Evolutionary conservation across 2,329 filamentous ascomycete species (phyloP), one percentile per base, ranked within the genome.

Genomic region (Colletotrichum godetiae): DNA sequence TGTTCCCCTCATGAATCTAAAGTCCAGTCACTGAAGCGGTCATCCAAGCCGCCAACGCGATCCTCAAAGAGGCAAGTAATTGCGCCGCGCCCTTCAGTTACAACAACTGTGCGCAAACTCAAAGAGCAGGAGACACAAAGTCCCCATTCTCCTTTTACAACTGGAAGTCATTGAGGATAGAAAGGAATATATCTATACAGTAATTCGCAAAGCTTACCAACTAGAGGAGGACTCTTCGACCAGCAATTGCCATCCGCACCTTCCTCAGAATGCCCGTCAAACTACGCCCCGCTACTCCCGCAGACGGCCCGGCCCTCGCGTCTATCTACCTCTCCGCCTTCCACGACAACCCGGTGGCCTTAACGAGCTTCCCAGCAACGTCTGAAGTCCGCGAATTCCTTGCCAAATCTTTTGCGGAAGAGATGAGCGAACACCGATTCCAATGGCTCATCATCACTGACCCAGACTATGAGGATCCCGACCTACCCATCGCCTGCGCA

Each of bases 291-390:
- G 87, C 84, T 56, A 82, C 78, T 1, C 75, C 78, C 15, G 78
- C 77, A 13, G 88, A 90, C 78, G 79, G 84, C 2, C 76, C 82
- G 12, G 78, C 73, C 22, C 78, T 89, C 31, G 82, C 79, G 59
- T 79, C 82, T 12, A 81, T 87, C 74, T 88, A 88, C 78, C 79
- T 86, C 73, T 80, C 82, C 12, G 85, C 86, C 56, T 90, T 90
- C 76, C 68, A 74, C 3, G 74, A 77, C 58, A 84, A 82, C 49
- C 70, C 81, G 4, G 78, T 88, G 15, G 80, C 81, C 24, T 75
- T 77, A 6, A 76, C 80, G 22, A 82, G 84, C 46, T 87, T 86
- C 42, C 83, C 83, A 0, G 76, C 78, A 19, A 56, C 75, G 2
- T 74, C 76, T 3, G 24, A 78, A 7, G 60, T 76, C 24, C 74